Base-by-base conservation (phyloP, 176 grass and related monocot species). In the Aegilops bicornis region DNA sequence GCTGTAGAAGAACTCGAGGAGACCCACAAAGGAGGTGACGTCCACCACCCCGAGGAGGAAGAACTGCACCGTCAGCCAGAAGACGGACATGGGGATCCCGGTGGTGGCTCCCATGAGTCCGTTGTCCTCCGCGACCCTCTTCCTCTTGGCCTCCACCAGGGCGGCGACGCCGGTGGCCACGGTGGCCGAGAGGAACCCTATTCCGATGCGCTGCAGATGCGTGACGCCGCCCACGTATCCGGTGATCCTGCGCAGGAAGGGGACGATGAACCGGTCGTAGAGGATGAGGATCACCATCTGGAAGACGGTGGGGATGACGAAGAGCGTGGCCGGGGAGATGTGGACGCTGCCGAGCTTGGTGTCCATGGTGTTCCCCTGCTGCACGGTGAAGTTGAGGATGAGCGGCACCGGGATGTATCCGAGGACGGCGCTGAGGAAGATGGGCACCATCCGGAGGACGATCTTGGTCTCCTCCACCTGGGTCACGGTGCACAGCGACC, bases 381-480 rank as follows among this genome's bases (percentile, higher is more conserved):
- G 91, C 64, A 98, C 91, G 0, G 95, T 91, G 52, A 98, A 78
- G 29, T 85, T 98, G 61, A 98, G 80, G 65, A 95, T 81, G 1
- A 93, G 81, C 0, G 83, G 79, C 52, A 87, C 87, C 50, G 91
- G 93, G 15, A 95, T 84, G 74, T 89, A 90, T 0, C 93, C 89
- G 1, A 95, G 64, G 14, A 93, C 19, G 5, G 95, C 35, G 39
- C 88, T 98, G 12, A 98, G 71, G 84, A 95, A 95, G 61, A 98
- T 89, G 45, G 95, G 95, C 43, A 92, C 63, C 93, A 98, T 95
- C 13, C 88, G 79, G 27, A 95, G 73, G 19, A 98, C 40, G 43
- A 92, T 93, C 81, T 98, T 98, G 32, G 95, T 87, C 82, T 98
- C 95, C 80, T 98, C 95, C 40, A 95, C 91, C 87, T 98, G 95